Evolutionary conservation across 2,329 filamentous ascomycete species (phyloP), one percentile per base, ranked within the genome.

Genomic region (Cercospora sp.): DNA sequence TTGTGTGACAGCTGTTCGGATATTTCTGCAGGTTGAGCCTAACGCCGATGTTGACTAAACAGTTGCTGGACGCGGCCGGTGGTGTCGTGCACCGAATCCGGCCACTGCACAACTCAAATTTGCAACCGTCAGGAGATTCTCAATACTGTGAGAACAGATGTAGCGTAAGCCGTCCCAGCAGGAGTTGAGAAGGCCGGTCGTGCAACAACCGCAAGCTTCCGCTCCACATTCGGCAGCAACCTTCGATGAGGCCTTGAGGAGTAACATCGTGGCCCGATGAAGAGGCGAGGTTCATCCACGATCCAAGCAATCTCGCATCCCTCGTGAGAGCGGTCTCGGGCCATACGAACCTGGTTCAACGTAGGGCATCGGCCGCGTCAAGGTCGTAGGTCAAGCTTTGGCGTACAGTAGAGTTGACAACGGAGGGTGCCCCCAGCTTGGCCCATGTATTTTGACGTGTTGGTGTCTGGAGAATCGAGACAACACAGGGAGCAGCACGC

Each of bases 301-400:
- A 36, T 59, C 18, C 13, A 36, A 59, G 55, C 55, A 59, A 59
- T 59, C 55, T 59, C 55, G 18, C 55, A 23, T 55, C 23, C 48
- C 48, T 55, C 12, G 61, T 63, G 61, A 40, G 20, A 33, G 26
- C 18, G 48, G 2, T 51, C 8, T 20, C 30, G 55, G 45, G 30
- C n/a, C 36, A 30, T 23, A 18, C 3, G 42, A 62, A 10, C 36
- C 60, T 28, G 26, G 60, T 28, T 2, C 3, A 48, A 3, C 3
- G 16, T 31, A 36, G 10, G 30, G 23, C 45, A 55, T 63, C 61
- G 61, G 23, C 10, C 12, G 23, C 23, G 48, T 55, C 48, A 16
- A 36, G 48, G 61, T 63, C 48, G n/a, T 6, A 23, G 18, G 18
- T 48, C 61, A 63, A 57, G 61, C 61, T 57, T 63, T n/a, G 13